Evolutionary conservation across 2,329 filamentous ascomycete species (phyloP), one percentile per base, ranked within the genome.

Genomic region (Cladosporium sp.): DNA sequence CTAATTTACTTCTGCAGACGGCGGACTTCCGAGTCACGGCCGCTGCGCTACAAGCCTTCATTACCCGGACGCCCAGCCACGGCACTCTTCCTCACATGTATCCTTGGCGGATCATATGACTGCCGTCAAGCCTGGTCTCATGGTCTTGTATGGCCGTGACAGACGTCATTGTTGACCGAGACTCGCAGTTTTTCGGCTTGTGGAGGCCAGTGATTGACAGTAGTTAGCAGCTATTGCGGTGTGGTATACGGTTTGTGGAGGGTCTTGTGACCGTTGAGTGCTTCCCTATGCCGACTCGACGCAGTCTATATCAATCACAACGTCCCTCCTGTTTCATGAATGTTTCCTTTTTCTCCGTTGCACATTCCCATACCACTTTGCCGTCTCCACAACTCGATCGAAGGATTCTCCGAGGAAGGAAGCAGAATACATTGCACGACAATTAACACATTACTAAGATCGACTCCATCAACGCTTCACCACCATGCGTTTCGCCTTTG

Each of bases 151-250:
- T 46, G 33, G 61, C 44, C 12, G 33, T 12, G 6, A 63, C 6
- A 18, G 33, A 63, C 61, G 61, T 63, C 61, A 63, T 63, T 46
- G 33, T 63, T 56, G 50, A 63, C 28, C 28, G 18, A 33, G 4
- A 21, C 5, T 63, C 50, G 33, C 29, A 29, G 18, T 14, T 31
- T 5, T 23, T 40, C 50, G 29, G 49, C 23, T 46, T 56, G 50
- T 63, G 61, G 61, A 56, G 50, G 55, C 23, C 50, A 33, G 28
- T 63, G 61, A 63, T 63, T 63, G 61, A 63, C 50, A 23, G 26
- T 44, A 52, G 61, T 26, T 56, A 18, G 21, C 14, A 14, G 23
- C 18, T 37, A 26, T 29, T 31, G 21, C 29, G 61, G 21, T 55
- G 11, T 56, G 61, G 50, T 56, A 56, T 56, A 46, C 50, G 61